Evolutionary conservation across 1,284 basidiomycete species (phyloP), one percentile per base, ranked within the genome.

Genomic region (Meripilus lineatus): DNA sequence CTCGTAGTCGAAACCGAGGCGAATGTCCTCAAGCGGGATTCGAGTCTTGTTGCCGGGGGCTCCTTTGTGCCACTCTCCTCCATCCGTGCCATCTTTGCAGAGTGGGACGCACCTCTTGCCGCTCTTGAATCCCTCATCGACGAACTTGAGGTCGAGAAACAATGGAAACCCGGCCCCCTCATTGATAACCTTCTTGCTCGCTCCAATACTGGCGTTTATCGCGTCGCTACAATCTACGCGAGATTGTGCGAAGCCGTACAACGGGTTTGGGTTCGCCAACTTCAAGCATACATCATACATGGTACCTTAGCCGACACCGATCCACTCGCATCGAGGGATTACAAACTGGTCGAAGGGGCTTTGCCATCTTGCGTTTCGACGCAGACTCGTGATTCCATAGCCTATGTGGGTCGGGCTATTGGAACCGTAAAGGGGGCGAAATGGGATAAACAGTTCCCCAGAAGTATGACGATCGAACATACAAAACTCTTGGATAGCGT

Each of bases 331-430:
- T 79, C 73, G 45, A 72, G 71, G 47, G 71, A 70, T 39, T 81
- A 74, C 57, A 61, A 55, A 6, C 72, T 81, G 34, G 57, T 82
- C 42, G 72, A 79, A 1, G 81, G 81, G 1, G 72, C 86, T 2
- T 72, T 91, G 38, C 92, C 92, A 1, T 73, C 78, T 1, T 87
- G 84, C 46, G 72, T 94, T 17, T 83, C 84, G 1, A 53, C 65
- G 2, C 77, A 81, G 38, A 81, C 88, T 4, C 75, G 76, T 46
- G 87, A 91, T 46, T 90, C 89, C 5, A 90, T 95, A 44, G 67
- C 81, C 2, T 94, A 94, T 58, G 79, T 94, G 26, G 93, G 92
- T 0, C 77, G 90, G 24, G 92, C 93, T 3, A 81, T 94, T 24
- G 83, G 84, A 3, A 93, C 87, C 1, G 81, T 94, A 17, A 85